Conservation (phyloP, 345 rosid genomes). For the Eucalyptus virginea region DNA sequence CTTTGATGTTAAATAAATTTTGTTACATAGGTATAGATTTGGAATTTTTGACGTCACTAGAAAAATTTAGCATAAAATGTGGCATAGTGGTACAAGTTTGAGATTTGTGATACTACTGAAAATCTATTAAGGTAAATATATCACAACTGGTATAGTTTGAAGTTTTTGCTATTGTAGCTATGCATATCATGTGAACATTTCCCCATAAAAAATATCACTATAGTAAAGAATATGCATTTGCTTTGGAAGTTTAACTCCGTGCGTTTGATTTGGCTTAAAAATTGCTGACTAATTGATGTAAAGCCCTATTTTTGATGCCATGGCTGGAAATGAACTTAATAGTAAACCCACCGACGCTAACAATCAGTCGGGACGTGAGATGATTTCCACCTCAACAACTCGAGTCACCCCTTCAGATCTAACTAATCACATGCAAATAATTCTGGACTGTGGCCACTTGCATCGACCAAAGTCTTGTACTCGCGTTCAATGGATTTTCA, state of each 20-base stretch:
- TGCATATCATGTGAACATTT: neutral
- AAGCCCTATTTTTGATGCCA: neutral
- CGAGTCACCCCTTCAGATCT: neutral
- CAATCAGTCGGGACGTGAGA: neutral
- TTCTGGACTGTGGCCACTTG: neutral
- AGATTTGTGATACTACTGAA: rapidly evolving
- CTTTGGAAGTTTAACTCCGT: neutral
- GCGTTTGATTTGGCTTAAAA: neutral
- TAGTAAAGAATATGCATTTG: neutral
- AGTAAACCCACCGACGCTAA: neutral
- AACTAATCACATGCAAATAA: neutral
- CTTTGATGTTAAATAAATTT: too few relatives aligned
- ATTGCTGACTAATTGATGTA: neutral
- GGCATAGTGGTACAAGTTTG: neutral
- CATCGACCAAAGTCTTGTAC: neutral
- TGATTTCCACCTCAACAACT: neutral
- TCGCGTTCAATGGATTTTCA: neutral
- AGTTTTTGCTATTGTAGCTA: neutral
- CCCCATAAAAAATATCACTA: neutral
- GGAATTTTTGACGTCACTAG: too few relatives aligned
- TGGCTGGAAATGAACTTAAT: neutral
- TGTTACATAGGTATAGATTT: neutral
- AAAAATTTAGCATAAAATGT: too few relatives aligned
- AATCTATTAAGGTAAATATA: neutral
- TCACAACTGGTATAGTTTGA: rapidly evolving